These are phyloP conservation scores for Xylariaceae sp. DNA, from an alignment of 2,329 filamentous ascomycete genomes.

Conservation along the genomic window DNA sequence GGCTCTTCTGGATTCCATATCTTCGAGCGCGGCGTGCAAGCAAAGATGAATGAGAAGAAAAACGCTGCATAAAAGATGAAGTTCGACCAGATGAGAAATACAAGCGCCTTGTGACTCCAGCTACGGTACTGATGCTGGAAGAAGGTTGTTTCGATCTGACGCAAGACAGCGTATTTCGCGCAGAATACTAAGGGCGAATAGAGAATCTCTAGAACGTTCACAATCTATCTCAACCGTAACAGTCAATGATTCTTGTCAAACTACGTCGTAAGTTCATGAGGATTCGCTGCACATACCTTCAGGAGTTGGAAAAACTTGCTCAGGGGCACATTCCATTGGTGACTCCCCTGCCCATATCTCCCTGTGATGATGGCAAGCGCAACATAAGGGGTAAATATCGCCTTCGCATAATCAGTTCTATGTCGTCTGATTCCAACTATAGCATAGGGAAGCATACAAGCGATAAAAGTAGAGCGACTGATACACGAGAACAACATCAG, in stretches of 20 bases:
- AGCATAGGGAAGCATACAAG: not conserved
- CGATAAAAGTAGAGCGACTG: not conserved
- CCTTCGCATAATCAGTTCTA: not conserved
- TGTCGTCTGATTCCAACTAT: not conserved
- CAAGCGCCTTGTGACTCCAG: not conserved
- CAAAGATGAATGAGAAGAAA: conserved; percentile 9
- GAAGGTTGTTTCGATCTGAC: conserved; percentile 17
- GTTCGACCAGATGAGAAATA: conserved; percentile 11
- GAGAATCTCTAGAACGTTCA: conserved; percentile 12
- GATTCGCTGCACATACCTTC: conserved; percentile 6
- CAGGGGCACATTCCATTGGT: conserved; percentile 15
- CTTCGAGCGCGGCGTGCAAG: conserved; percentile 16
- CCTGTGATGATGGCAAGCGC: conserved; percentile 3
- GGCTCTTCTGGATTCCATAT: conserved; percentile 10
- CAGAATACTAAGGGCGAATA: conserved; percentile 11
- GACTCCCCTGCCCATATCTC: conserved; percentile 7
- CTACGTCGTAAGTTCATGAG: not conserved
- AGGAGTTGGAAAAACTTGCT: not conserved
- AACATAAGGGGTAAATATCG: conserved; percentile 3
- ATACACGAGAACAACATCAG: not conserved
- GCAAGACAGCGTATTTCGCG: conserved; percentile 16
- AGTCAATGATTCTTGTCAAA: not conserved
- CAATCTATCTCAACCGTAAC: not conserved
- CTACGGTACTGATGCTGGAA: conserved; percentile 3
- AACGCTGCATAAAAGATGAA: conserved; percentile 4